Conservation (phyloP, 2,329 filamentous ascomycete species). For the Davidsoniella australis region DNA sequence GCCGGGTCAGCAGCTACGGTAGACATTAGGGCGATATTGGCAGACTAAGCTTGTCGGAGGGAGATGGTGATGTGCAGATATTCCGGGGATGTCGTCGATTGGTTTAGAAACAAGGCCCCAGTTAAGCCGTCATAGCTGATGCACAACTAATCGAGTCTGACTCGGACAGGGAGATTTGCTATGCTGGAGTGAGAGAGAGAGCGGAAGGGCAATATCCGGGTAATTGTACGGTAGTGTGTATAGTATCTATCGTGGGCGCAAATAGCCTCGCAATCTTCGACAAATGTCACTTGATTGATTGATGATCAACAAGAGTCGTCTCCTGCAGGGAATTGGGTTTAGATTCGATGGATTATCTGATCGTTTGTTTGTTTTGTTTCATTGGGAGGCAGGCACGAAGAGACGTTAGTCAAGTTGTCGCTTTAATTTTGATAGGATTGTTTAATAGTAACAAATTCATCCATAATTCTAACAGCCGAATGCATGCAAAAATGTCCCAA, state of each 20-base stretch:
- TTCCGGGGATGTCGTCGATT: constrained; percentile 4
- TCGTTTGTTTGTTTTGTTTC: neutral
- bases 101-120: constrained; percentile 7
- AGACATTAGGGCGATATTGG: constrained; percentile 4
- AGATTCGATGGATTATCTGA: neutral
- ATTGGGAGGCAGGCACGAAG: no score
- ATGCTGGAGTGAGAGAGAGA: no score
- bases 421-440: neutral
- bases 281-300: constrained; percentile 2
- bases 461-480: constrained; percentile 2
- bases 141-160: neutral
- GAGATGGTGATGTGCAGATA: neutral
- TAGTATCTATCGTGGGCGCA: neutral
- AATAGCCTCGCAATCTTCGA: constrained; percentile 11
- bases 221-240: neutral
- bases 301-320: constrained; percentile 3
- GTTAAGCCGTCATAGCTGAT: constrained; percentile 11
- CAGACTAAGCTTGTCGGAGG: neutral
- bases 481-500: neutral
- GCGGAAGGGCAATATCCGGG: no score
- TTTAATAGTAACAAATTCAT: constrained; percentile 7
- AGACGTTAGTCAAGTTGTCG: no score
- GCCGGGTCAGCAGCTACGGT: constrained; percentile 8
- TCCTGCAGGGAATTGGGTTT: constrained; percentile 8
- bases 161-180: constrained; percentile 3